Evolutionary conservation across 768 basidiomycete genomes (phyloP).

Genomic region (Tulasnella sp.): DNA sequence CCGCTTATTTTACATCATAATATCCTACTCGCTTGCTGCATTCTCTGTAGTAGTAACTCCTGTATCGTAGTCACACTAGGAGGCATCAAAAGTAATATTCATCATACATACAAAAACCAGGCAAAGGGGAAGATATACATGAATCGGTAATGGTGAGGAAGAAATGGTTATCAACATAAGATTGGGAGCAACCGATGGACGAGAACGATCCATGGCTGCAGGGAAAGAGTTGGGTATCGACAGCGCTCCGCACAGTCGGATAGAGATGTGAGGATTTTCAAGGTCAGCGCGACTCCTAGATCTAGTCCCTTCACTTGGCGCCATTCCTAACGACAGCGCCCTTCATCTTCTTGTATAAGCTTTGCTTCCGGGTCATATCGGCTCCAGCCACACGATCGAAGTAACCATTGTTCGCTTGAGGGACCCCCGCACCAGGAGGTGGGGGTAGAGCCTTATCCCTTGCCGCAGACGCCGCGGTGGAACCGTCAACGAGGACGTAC

Average conservation of each 20-base stretch:
- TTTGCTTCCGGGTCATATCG: conserved; percentile 61
- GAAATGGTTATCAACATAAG: neutral
- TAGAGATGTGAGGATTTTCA: neutral
- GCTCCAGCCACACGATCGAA: conserved; percentile 41
- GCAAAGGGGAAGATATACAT: neutral
- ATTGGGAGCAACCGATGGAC: neutral
- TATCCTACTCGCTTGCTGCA: neutral
- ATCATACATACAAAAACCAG: neutral
- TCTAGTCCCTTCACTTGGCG: neutral
- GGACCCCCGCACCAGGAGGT: conserved; percentile 35
- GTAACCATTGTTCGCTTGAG: conserved; percentile 37
- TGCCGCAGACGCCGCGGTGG: conserved; percentile 7
- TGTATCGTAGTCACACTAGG: neutral
- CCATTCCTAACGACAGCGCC: conserved; percentile 41
- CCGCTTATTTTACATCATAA: neutral
- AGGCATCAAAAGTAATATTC: neutral
- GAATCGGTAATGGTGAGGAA: neutral
- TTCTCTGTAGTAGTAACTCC: neutral
- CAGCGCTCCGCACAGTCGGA: neutral
- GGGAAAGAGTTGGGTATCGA: neutral
- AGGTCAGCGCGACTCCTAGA: neutral
- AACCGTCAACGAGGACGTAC: conserved; percentile 59
- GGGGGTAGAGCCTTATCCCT: conserved; percentile 50
- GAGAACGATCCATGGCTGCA: neutral
- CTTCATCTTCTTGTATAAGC: conserved; percentile 72